Evolutionary conservation across 805 yeast species (phyloP).

Genomic region (Hanseniaspora occidentalis): DNA sequence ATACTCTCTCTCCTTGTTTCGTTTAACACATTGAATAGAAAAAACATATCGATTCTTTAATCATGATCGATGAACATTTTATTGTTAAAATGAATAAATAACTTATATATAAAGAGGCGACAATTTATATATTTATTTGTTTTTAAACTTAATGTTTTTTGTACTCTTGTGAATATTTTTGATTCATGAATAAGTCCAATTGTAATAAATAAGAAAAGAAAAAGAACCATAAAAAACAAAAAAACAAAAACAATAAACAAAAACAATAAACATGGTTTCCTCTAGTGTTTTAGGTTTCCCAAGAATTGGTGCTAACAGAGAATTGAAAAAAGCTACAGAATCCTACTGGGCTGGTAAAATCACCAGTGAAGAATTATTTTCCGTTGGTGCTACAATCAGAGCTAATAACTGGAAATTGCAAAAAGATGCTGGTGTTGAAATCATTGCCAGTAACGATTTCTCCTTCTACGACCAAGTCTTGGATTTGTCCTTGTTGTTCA

Average conservation of each 20-base stretch:
- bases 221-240: not conserved
- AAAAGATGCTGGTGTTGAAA: constrained; percentile 91
- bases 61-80: too few species aligned
- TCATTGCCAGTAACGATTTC: constrained; percentile 96
- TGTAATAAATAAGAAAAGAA: not conserved
- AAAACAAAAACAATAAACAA: not conserved
- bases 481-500: constrained; percentile 85
- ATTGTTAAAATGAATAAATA: too few species aligned
- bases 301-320: constrained; percentile 99
- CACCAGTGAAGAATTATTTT: constrained; percentile 71
- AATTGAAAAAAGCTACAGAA: constrained; percentile 96
- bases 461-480: constrained; percentile 96
- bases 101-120: too few species aligned
- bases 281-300: constrained; percentile 99
- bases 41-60: too few species aligned
- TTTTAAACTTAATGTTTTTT: too few species aligned
- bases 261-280: constrained; percentile 61
- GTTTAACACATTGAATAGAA: too few species aligned
- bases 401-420: constrained; percentile 96
- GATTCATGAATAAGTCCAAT: too few species aligned
- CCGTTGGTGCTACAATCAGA: constrained; percentile 92
- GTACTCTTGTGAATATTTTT: too few species aligned
- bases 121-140: too few species aligned
- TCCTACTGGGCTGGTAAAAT: constrained; percentile 97
- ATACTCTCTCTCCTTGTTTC: too few species aligned